Percentiles rank a stretch among this genome's conserved stretches.
phyloP scores from a whole-genome alignment of 306 rosid species.

The Cucumis melo region DNA sequence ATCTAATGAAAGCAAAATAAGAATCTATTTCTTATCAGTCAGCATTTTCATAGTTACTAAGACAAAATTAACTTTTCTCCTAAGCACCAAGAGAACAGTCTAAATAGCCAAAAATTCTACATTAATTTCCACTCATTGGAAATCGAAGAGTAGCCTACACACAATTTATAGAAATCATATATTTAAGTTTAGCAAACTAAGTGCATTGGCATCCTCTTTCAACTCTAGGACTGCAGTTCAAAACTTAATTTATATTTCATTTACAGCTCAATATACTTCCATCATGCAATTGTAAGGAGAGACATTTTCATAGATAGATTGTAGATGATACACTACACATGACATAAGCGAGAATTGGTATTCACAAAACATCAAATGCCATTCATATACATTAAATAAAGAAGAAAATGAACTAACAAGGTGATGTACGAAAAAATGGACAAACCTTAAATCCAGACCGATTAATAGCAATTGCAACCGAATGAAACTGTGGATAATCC shows the following conservation, averaged over 20 bases:
- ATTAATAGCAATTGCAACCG: conserved; percentile 72
- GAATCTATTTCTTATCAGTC: not conserved
- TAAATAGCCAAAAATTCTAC: not conserved
- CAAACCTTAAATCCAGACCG: conserved; percentile 93
- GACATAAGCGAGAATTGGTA: not conserved
- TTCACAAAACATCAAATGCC: not conserved
- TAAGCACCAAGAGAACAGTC: not conserved
- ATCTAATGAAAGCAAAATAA: not conserved
- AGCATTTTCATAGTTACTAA: not conserved
- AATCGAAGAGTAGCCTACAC: not conserved
- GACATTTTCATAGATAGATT: not conserved
- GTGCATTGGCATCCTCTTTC: not conserved
- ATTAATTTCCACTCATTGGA: not conserved
- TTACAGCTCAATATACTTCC: not conserved
- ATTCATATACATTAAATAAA: not conserved
- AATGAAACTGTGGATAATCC: conserved; percentile 84
- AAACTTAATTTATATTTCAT: not conserved
- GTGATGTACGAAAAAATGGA: not conserved
- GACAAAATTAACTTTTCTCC: not conserved
- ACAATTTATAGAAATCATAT: not conserved
- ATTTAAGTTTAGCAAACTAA: not conserved
- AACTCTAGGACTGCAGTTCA: not conserved
- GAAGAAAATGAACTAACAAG: not conserved
- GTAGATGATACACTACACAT: not conserved
- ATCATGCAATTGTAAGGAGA: not conserved